phyloP scores from a whole-genome alignment of 2,329 filamentous ascomycete species.

The Exophiala mesophila region DNA sequence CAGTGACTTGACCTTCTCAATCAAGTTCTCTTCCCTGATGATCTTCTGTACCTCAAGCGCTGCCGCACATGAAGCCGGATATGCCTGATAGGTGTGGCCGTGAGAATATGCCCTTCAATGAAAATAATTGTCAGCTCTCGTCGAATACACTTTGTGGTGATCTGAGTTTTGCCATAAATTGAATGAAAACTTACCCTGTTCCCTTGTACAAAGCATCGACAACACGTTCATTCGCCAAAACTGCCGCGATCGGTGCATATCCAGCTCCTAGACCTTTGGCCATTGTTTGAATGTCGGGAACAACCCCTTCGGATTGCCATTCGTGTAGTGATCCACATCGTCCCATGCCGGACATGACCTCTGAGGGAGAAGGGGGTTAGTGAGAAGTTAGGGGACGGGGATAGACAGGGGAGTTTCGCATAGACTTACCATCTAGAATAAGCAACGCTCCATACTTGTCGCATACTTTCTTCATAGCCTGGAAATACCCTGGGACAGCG shows the following conservation, averaged over 20 bases:
- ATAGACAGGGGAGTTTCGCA: neutral
- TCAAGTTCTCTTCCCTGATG: conserved; percentile 45
- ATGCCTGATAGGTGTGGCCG: conserved; percentile 55
- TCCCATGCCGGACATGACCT: conserved; percentile 57
- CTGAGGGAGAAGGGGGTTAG: no score
- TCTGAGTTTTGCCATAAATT: no score
- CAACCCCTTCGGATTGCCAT: conserved; percentile 55
- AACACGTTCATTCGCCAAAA: conserved; percentile 48
- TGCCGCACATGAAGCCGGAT: conserved; percentile 52
- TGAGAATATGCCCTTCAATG: conserved; percentile 44
- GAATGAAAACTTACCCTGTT: conserved; percentile 29
- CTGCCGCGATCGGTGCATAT: conserved; percentile 50
- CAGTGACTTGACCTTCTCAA: conserved; percentile 36
- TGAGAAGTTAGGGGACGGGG: neutral
- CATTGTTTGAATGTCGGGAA: conserved; percentile 56
- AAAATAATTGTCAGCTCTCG: conserved; percentile 13
- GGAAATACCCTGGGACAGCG: conserved; percentile 62
- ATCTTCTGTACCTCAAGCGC: conserved; percentile 47
- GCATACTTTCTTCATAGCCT: conserved; percentile 63
- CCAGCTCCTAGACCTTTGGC: conserved; percentile 57
- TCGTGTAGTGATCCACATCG: conserved; percentile 54
- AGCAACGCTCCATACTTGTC: conserved; percentile 66
- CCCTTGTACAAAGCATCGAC: conserved; percentile 46
- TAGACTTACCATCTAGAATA: conserved; percentile 56
- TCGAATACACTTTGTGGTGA: no score